Base-by-base conservation (phyloP, 2,329 filamentous ascomycete genomes). In the Metarhizium guizhouense region DNA sequence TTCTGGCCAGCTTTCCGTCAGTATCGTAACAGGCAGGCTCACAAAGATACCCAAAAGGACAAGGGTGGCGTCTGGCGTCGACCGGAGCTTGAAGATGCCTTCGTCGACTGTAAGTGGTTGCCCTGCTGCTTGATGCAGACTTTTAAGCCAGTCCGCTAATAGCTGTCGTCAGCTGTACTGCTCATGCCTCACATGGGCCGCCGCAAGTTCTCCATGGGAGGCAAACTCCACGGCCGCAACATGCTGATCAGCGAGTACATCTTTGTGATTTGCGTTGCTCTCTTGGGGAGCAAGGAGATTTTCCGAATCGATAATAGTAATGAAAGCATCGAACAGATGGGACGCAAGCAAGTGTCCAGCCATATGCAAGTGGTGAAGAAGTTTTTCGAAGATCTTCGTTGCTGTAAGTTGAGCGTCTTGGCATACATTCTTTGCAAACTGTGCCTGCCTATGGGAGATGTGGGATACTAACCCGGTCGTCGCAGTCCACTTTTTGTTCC, bases 331-430 rank as follows among this genome's bases (percentile, higher is more conserved):
- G 71, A 73, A 62, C 71, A 76, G 56, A 76, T 79, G 66, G 73
- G 76, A 58, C 74, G 82, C 56, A 87, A 87, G 67, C 83, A 86
- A 63, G 82, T 87, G 5, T 87, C 84, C 2, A 87, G 83, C 64
- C 84, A 87, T 64, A 87, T 87, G 64, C 84, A 88, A 65, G 84
- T 88, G 14, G 72, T 87, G 55, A 87, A 87, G 71, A 81, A 81
- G 53, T 85, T 86, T 66, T 81, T 87, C 60, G 76, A 78, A 55
- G 78, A 80, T 54, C 74, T 86, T 59, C 77, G 81, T 47, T 83
- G 80, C 66, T 86, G 83, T 86, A 72, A 78, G 83, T 74, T 20
- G 25, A 11, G 16, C 16, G 13, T 47, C n/a, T 25, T 8, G 20
- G 8, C 20, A 18, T 20, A 34, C 36, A 50, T 34, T 54, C 36